Conservation (phyloP, 2,329 filamentous ascomycete species). For the Zasmidium citrigriseum region DNA sequence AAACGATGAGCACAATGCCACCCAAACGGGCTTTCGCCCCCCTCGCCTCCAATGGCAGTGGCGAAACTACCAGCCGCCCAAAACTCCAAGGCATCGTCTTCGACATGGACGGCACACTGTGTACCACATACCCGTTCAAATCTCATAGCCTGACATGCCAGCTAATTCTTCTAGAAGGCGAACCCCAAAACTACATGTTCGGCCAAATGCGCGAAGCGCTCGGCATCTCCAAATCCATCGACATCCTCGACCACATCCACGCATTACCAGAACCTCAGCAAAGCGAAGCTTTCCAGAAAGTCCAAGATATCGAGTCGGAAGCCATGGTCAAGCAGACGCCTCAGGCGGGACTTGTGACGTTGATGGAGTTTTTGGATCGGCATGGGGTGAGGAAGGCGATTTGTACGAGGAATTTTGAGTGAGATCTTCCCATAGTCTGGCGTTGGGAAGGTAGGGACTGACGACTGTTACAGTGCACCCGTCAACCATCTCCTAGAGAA, state of each 20-base stretch:
- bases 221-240: slow-evolving; percentile 68
- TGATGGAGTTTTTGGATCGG: slow-evolving; percentile 81
- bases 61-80: slow-evolving; percentile 8
- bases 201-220: slow-evolving; percentile 76
- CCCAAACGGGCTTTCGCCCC: slow-evolving; percentile 48
- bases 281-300: slow-evolving; percentile 64
- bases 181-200: slow-evolving; percentile 97
- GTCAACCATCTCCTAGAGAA: slow-evolving; percentile 73
- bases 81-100: slow-evolving; percentile 68
- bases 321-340: slow-evolving; percentile 80
- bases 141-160: neutral
- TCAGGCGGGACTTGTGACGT: slow-evolving; percentile 72
- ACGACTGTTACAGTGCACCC: slow-evolving; percentile 51
- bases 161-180: slow-evolving; percentile 51
- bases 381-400: slow-evolving; percentile 73
- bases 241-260: slow-evolving; percentile 90
- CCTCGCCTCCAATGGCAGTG: slow-evolving; percentile 37
- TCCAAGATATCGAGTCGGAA: slow-evolving; percentile 75
- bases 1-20: slow-evolving; percentile 1
- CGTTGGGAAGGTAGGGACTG: neutral
- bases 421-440: slow-evolving; percentile 25
- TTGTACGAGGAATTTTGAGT: slow-evolving; percentile 92
- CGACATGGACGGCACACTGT: slow-evolving; percentile 93
- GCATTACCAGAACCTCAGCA: slow-evolving; percentile 63
- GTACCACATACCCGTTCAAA: slow-evolving; percentile 46